A percentile compares a stretch with the other conserved stretches of the same genome.
Evolutionary conservation across 2,329 filamentous ascomycete genomes (phyloP).

Genomic region (Cercospora janseana): DNA sequence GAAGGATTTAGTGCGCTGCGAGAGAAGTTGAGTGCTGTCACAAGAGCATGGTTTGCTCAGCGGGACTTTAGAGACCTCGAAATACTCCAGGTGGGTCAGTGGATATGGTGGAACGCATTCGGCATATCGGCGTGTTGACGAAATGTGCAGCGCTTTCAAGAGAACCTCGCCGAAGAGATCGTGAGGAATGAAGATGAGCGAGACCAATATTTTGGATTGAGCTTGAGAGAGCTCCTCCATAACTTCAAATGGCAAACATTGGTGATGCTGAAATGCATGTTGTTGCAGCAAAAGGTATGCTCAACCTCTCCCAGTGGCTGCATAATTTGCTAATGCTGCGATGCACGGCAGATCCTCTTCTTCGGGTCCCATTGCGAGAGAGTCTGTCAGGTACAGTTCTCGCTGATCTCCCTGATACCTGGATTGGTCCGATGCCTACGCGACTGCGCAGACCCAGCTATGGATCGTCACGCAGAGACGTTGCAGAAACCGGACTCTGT

Average conservation of each 20-base stretch:
- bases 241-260: constrained; percentile 94
- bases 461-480: constrained; percentile 76
- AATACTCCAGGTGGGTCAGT: constrained; percentile 63
- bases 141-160: constrained; percentile 70
- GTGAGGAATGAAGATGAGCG: constrained; percentile 67
- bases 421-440: constrained; percentile 87
- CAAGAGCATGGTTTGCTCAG: constrained; percentile 94
- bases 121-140: constrained; percentile 20
- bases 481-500: constrained; percentile 77
- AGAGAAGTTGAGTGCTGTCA: constrained; percentile 85
- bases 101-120: constrained; percentile 10
- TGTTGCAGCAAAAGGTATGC: constrained; percentile 87
- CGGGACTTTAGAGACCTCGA: constrained; percentile 88
- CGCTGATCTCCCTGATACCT: constrained; percentile 89
- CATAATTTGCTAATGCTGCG: constrained; percentile 9
- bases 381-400: constrained; percentile 98
- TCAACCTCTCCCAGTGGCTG: background rate
- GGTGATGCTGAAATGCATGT: constrained; percentile 86
- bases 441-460: constrained; percentile 90
- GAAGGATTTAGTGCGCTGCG: constrained; percentile 87
- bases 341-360: constrained; percentile 78
- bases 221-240: constrained; percentile 73
- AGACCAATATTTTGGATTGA: constrained; percentile 78
- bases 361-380: constrained; percentile 95
- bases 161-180: constrained; percentile 66